Percentiles rank a stretch among this genome's conserved stretches.
Conservation (phyloP, 2,329 filamentous ascomycete species). For the Cercospora sp. region DNA sequence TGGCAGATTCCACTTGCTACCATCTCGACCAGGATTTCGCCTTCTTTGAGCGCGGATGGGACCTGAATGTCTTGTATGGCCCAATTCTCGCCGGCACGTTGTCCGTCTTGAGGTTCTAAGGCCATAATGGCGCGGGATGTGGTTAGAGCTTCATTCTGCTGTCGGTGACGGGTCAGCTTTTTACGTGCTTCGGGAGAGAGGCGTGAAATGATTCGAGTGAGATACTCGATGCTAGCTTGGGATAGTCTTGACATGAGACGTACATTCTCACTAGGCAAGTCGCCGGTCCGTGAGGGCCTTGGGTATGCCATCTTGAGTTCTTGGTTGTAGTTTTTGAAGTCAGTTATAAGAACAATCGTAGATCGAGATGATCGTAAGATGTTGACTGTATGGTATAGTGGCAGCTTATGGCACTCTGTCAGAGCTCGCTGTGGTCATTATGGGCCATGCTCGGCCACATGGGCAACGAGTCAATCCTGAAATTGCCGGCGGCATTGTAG, state of each 20-base stretch:
- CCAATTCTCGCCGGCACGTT: slow-evolving; percentile 25
- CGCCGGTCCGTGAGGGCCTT: background rate
- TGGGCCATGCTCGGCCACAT: background rate
- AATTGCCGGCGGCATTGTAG: slow-evolving; percentile 3
- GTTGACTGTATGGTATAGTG: background rate
- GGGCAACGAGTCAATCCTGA: background rate
- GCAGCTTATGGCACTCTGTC: background rate
- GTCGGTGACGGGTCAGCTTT: slow-evolving; percentile 5
- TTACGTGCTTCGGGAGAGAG: background rate
- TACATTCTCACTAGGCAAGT: background rate
- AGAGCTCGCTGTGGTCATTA: background rate
- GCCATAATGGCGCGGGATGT: slow-evolving; percentile 25
- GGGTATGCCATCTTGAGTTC: background rate
- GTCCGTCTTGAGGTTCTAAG: slow-evolving; percentile 17
- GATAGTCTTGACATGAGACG: background rate
- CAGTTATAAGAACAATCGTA: background rate
- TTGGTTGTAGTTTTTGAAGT: background rate
- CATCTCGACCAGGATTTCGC: slow-evolving; percentile 33
- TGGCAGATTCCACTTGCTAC: slow-evolving; percentile 34
- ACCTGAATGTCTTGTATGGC: slow-evolving; percentile 22
- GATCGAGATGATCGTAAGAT: background rate
- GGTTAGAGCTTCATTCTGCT: slow-evolving; percentile 18
- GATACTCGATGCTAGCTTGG: background rate
- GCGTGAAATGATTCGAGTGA: background rate
- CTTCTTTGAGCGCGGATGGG: slow-evolving; percentile 23